Evolutionary conservation across 441 rosid species (phyloP).

Genomic region (Pelargonium myrrhifolium): DNA sequence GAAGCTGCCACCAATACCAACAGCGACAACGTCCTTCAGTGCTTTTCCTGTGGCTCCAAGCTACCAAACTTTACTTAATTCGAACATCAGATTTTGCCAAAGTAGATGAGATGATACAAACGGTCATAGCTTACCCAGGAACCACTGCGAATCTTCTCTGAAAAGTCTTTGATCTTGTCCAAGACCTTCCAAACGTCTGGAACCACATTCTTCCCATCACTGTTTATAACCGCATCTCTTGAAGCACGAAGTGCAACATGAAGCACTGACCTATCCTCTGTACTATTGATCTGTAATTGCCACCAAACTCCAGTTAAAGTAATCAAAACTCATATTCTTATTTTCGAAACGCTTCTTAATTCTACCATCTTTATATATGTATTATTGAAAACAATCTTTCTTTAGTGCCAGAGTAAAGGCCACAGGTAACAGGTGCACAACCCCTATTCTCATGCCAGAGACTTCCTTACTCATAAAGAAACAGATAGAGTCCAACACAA

Average conservation of each 20-base stretch:
- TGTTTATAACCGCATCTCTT: slow-evolving; percentile 58
- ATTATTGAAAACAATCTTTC: background rate
- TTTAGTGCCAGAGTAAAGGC: background rate
- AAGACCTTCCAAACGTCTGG: slow-evolving; percentile 88
- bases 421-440: background rate
- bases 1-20: slow-evolving; percentile 98
- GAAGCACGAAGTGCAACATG: slow-evolving; percentile 93
- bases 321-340: slow-evolving; percentile 2
- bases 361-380: background rate
- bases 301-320: slow-evolving; percentile 16
- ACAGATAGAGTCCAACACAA: background rate
- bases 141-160: slow-evolving; percentile 86
- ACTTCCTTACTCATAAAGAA: background rate
- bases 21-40: slow-evolving; percentile 72
- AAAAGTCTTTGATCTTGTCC: slow-evolving; percentile 75
- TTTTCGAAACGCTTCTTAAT: background rate
- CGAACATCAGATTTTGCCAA: slow-evolving; percentile 13
- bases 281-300: slow-evolving; percentile 63
- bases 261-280: slow-evolving; percentile 89
- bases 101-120: slow-evolving; percentile 12
- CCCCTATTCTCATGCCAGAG: background rate
- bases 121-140: slow-evolving; percentile 56
- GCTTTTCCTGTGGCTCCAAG: slow-evolving; percentile 91
- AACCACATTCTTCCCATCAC: slow-evolving; percentile 84
- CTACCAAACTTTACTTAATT: slow-evolving; percentile 36